Evolutionary conservation across 179 eudicot species (phyloP), one percentile per base, ranked within the genome.

Genomic region (Camellia oleifera): DNA sequence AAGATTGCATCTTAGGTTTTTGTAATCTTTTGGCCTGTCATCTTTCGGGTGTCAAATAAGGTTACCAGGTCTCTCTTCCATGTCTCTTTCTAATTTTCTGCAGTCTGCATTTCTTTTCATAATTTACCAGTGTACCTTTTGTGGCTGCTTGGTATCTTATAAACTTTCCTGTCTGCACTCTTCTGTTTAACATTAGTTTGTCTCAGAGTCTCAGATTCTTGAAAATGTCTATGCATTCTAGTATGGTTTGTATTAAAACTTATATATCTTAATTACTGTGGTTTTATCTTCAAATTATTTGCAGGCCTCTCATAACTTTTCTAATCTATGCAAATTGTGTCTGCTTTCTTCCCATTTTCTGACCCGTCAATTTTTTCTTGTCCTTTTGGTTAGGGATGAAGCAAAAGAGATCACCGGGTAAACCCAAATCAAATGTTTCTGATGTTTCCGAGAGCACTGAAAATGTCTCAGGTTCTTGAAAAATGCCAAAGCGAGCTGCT

Each of bases 401-500:
- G 67, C 71, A 75, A 45, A 76, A 75, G 61, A 70, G 57, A 58
- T 75, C 26, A 45, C 44, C n/a, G 26, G 61, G 57, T 45, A 75
- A 75, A 56, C 17, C 61, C n/a, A 76, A 67, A 18, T 3, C 61
- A 65, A 7, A 44, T 58, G 74, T 15, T 65, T 67, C 72, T 80
- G 78, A 80, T 40, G 23, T 64, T 53, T 56, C 77, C 6, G 84
- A 74, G 45, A 64, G 10, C 72, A 69, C 18, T 12, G 84, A 88
- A 77, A 78, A 79, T 84, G 82, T 82, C 13, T 44, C 67, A 46
- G 84, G 72, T 65, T 75, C 88, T 77, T 89, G 90, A 42, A 91
- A 88, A 82, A 85, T 87, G 91, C 95, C 92, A 23, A 91, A 82
- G 85, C 88, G 93, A 18, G 89, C 90, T 79, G 95, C 93, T 75